Evolutionary conservation across 2,329 filamentous ascomycete species (phyloP), one percentile per base, ranked within the genome.

Genomic region (Monosporascus sp.): DNA sequence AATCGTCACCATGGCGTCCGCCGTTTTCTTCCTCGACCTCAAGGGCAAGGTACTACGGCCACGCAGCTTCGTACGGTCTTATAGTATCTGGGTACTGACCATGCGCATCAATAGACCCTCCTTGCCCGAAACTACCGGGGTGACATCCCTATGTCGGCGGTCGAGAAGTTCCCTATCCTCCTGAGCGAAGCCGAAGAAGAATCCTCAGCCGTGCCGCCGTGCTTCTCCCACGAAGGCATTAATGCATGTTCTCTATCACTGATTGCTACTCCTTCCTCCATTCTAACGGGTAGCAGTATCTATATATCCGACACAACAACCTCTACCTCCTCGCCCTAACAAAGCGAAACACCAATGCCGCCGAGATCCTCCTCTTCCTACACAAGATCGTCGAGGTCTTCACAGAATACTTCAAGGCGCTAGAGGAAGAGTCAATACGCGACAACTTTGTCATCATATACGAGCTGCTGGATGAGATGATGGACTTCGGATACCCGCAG

Each of bases 391-490:
- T 99, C 67, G 94, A 97, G 72, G 94, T 99, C 59, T 99, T 99
- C 70, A 99, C 94, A 54, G 94, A 99, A 74, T 99, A 99, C 78
- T 99, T 99, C 81, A 99, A 99, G 73, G 93, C 95, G 59, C 81
- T 99, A 55, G 94, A 99, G 73, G 94, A 99, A 72, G 94, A 99
- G 74, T 96, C 90, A 64, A 99, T 99, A 70, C 85, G 94, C 64
- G 94, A 99, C 78, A 99, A 99, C 77, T 99, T 99, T 69, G 94
- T 99, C 71, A 86, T 99, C 68, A 99, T 99, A 68, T 99, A 99
- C 79, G 94, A 99, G 74, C 76, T 99, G 56, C 83, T 99, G 58
- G 94, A 99, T 69, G 94, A 99, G 78, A 99, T 99, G 94, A 99
- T 99, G 94, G 94, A 99, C 74, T 99, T 99, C 78, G 94, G 94